Conservation (phyloP, 2,329 filamentous ascomycete genomes). For the Paraphoma chrysanthemicola region DNA sequence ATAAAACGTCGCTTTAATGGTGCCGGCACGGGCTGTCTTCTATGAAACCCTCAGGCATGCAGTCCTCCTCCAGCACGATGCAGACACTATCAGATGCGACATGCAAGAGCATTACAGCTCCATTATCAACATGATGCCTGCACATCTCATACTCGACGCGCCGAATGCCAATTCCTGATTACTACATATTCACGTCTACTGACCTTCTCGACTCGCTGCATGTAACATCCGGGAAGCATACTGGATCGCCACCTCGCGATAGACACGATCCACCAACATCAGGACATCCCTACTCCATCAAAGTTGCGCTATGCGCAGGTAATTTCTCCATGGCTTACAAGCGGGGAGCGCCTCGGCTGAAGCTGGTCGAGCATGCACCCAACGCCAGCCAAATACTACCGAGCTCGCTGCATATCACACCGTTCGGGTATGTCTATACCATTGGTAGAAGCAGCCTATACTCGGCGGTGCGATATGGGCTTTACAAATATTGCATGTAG, state of each 20-base stretch:
- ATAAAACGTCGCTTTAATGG: not conserved
- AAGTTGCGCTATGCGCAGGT: slow-evolving; percentile 23
- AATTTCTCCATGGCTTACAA: slow-evolving; percentile 19
- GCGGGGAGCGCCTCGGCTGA: slow-evolving; percentile 17
- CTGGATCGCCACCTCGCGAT: not conserved
- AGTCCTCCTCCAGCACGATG: too few species aligned
- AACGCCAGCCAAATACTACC: not conserved
- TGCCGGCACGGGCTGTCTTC: not conserved
- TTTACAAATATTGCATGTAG: not conserved
- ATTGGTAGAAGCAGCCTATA: not conserved
- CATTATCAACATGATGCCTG: too few species aligned
- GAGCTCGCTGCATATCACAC: not conserved
- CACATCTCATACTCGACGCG: too few species aligned
- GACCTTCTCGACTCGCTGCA: too few species aligned
- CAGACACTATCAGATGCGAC: too few species aligned
- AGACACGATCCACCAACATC: slow-evolving; percentile 5
- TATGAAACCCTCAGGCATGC: too few species aligned
- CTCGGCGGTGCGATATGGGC: not conserved
- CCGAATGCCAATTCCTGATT: too few species aligned
- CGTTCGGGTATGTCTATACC: slow-evolving; percentile 1
- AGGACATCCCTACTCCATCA: slow-evolving; percentile 12
- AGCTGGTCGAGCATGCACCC: not conserved
- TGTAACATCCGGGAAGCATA: too few species aligned
- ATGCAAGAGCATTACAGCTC: too few species aligned
- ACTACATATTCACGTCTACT: too few species aligned